phyloP scores from a whole-genome alignment of 1,284 basidiomycete species.

The Takashimella tepidaria region DNA sequence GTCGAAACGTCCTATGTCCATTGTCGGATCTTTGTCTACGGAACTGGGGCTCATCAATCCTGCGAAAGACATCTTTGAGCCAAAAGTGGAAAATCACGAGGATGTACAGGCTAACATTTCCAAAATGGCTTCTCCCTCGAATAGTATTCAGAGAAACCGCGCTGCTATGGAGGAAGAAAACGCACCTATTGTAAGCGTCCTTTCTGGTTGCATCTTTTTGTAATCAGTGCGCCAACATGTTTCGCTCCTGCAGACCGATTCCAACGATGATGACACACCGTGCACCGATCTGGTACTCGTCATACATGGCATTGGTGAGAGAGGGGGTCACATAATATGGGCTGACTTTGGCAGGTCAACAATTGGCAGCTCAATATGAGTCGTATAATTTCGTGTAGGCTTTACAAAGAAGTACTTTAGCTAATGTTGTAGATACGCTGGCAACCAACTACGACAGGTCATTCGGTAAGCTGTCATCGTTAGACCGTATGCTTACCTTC shows the following conservation, averaged over 20 bases:
- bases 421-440: slow-evolving; percentile 42
- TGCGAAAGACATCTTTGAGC: slow-evolving; percentile 6
- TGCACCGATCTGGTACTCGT: slow-evolving; percentile 52
- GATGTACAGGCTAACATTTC: neutral
- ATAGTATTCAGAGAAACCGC: slow-evolving; percentile 2
- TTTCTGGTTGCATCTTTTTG: neutral
- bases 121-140: neutral
- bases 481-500: neutral
- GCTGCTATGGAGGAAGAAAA: slow-evolving; percentile 42
- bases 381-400: slow-evolving; percentile 50
- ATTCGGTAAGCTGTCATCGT: slow-evolving; percentile 35
- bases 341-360: slow-evolving; percentile 26
- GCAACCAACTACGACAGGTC: slow-evolving; percentile 50
- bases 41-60: slow-evolving; percentile 5
- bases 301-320: slow-evolving; percentile 52
- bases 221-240: neutral
- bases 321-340: too few species aligned
- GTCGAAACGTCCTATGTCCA: slow-evolving; percentile 4
- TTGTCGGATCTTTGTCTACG: slow-evolving; percentile 15
- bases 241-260: slow-evolving; percentile 27
- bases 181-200: slow-evolving; percentile 30
- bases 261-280: slow-evolving; percentile 40
- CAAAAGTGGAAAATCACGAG: neutral
- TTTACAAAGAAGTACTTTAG: neutral
- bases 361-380: slow-evolving; percentile 51